Evolutionary conservation across 805 yeast species (phyloP).

Genomic region (Cyberlindnera samutprakarnensis): DNA sequence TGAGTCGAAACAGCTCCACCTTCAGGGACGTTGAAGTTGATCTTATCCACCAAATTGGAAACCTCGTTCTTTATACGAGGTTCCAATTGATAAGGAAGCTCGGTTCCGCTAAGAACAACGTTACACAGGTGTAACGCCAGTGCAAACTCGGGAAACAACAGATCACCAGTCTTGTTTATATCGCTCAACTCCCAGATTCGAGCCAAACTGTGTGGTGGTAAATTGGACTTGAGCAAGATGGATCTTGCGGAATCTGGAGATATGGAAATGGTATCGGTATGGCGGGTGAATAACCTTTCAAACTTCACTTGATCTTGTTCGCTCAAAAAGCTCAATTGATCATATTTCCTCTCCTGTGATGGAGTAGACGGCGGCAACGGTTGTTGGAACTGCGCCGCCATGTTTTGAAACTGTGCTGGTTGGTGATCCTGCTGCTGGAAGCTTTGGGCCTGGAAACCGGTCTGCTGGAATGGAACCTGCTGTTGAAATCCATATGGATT

Average conservation of each 20-base stretch:
- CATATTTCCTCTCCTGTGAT: conserved; percentile 3
- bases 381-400: conserved; percentile 5
- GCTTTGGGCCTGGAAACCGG: neutral
- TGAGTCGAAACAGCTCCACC: conserved; percentile 11
- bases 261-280: conserved; percentile 52
- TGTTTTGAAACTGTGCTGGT: conserved; percentile 9
- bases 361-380: conserved; percentile 1
- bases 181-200: conserved; percentile 89
- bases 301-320: conserved; percentile 80
- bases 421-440: conserved; percentile 4
- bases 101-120: conserved; percentile 64
- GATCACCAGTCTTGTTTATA: conserved; percentile 74
- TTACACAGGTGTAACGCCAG: conserved; percentile 85
- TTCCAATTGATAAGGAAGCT: conserved; percentile 68
- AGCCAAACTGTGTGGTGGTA: conserved; percentile 67
- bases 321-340: conserved; percentile 73
- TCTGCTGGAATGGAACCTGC: neutral
- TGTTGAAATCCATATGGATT: conserved; percentile 1
- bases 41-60: conserved; percentile 76
- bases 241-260: conserved; percentile 71
- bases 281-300: conserved; percentile 73
- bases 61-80: conserved; percentile 74
- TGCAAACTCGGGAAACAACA: conserved; percentile 91
- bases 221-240: conserved; percentile 71
- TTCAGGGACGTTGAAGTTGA: conserved; percentile 70